phyloP scores from a whole-genome alignment of 2,329 filamentous ascomycete genomes.

The Stylonectria norvegica region DNA sequence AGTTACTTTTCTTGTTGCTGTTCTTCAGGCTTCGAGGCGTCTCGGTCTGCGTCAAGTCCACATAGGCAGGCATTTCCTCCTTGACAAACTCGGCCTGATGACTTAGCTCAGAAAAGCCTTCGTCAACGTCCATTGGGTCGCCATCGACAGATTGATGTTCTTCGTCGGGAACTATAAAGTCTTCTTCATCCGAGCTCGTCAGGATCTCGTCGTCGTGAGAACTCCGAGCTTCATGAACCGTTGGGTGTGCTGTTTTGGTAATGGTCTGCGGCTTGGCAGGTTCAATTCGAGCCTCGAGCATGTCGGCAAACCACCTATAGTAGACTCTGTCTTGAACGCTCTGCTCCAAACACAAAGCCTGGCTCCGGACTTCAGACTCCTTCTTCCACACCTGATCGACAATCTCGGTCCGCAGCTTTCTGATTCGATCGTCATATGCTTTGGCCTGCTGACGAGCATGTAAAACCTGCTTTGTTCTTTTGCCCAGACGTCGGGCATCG shows the following conservation, averaged over 20 bases:
- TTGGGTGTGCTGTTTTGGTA: slow-evolving; percentile 15
- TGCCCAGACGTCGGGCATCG: slow-evolving; percentile 44
- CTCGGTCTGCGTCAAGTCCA: slow-evolving; percentile 32
- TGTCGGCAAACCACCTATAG: slow-evolving; percentile 46
- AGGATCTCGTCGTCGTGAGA: slow-evolving; percentile 46
- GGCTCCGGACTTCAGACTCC: slow-evolving; percentile 48
- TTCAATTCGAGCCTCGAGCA: slow-evolving; percentile 41
- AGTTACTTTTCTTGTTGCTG: slow-evolving; percentile 1
- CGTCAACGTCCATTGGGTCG: slow-evolving; percentile 8
- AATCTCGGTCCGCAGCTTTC: slow-evolving; percentile 54
- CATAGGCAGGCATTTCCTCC: slow-evolving; percentile 18
- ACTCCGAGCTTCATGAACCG: slow-evolving; percentile 2
- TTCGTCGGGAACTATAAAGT: slow-evolving; percentile 48
- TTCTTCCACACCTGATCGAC: slow-evolving; percentile 50
- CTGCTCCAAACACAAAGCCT: slow-evolving; percentile 59
- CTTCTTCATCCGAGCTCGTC: slow-evolving; percentile 48
- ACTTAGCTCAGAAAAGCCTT: not conserved
- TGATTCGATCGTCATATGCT: slow-evolving; percentile 49
- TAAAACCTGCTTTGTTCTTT: slow-evolving; percentile 38
- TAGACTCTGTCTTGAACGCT: slow-evolving; percentile 61
- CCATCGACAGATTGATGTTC: not conserved
- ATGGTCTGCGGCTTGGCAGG: slow-evolving; percentile 35
- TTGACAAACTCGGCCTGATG: slow-evolving; percentile 13
- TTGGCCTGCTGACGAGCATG: slow-evolving; percentile 41
- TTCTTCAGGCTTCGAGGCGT: slow-evolving; percentile 11